Evolutionary conservation across 352 stramenopile genomes (phyloP), one percentile per base, ranked within the genome.

Genomic region (Hyaloperonospora brassicae): DNA sequence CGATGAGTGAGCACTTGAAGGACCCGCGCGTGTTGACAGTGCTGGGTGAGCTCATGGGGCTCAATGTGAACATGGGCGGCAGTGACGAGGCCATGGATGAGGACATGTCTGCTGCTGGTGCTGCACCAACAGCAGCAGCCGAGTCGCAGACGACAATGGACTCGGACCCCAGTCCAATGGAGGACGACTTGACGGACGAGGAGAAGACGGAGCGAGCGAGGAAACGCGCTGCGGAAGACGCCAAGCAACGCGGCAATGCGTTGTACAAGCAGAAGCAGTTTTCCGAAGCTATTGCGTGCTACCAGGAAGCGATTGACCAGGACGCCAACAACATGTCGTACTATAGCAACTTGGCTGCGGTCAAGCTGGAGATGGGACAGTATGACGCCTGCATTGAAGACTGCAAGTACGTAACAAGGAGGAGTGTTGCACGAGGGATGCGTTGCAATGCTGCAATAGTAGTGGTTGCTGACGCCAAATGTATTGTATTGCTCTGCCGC

Each of bases 241-340:
- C 89, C 51, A 99, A 99, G 73, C 74, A 97, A 46, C 77, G 86
- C 36, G 97, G 97, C 41, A 99, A 99, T 64, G 77, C 82, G 5
- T 74, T 98, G 6, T 99, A 99, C 91, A 98, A 98, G 80, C 57
- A 86, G 41, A 98, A 98, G 68, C 64, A 97, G 61, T 99, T 99
- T 63, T 77, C 94, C 0, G 84, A 94, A 44, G 84, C 84, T 23
- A 73, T 99, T 24, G 85, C 77, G 51, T 89, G 87, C 50, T 99
- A 99, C 79, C 84, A 96, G 22, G 94, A 98, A 64, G 96, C 96
- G 1, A 97, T 98, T 57, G 84, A 76, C 31, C 84, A 98, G 57
- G 88, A 99, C 70, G 79, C 81, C 11, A 93, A 79, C 46, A 98
- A 98, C 77, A 98, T 99, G 73, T 89, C 93, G 30, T 98, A 98